Evolutionary conservation across 768 basidiomycete genomes (phyloP).

Genomic region (Mycena sanguinolenta): DNA sequence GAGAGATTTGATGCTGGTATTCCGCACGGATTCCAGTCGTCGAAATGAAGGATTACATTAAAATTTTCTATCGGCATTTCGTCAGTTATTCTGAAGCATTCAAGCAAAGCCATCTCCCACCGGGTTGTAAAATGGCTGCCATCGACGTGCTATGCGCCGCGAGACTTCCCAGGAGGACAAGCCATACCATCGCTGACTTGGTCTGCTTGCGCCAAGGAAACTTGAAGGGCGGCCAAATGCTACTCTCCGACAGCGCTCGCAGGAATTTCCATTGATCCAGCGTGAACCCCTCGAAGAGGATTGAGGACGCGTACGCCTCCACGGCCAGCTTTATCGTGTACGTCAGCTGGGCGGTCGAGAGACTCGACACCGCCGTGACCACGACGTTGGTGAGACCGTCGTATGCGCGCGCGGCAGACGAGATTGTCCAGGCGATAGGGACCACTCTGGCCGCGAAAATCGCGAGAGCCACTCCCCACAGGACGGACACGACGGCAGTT

Average conservation of each 20-base stretch:
- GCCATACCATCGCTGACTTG: slow-evolving; percentile 11
- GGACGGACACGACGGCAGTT: neutral
- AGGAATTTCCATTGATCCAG: slow-evolving; percentile 13
- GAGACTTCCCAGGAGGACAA: slow-evolving; percentile 12
- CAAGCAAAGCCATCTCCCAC: slow-evolving; percentile 9
- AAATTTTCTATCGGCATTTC: slow-evolving; percentile 10
- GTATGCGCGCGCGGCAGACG: neutral
- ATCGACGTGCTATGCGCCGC: slow-evolving; percentile 15
- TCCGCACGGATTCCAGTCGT: slow-evolving; percentile 11
- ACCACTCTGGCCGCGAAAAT: neutral
- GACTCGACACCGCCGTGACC: neutral
- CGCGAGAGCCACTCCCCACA: neutral
- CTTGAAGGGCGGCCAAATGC: slow-evolving; percentile 10
- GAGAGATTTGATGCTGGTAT: slow-evolving; percentile 9
- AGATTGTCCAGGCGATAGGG: neutral
- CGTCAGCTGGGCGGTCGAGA: neutral
- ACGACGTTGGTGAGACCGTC: neutral
- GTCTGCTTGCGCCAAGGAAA: slow-evolving; percentile 12
- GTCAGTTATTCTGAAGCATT: slow-evolving; percentile 15
- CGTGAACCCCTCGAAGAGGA: slow-evolving; percentile 13
- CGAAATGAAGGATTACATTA: slow-evolving; percentile 7
- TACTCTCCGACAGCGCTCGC: slow-evolving; percentile 11
- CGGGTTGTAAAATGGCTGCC: slow-evolving; percentile 11
- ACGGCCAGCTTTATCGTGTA: neutral
- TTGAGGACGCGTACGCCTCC: slow-evolving; percentile 8